Base-by-base conservation (phyloP, 768 basidiomycete species). In the Multifurca ochricompacta region DNA sequence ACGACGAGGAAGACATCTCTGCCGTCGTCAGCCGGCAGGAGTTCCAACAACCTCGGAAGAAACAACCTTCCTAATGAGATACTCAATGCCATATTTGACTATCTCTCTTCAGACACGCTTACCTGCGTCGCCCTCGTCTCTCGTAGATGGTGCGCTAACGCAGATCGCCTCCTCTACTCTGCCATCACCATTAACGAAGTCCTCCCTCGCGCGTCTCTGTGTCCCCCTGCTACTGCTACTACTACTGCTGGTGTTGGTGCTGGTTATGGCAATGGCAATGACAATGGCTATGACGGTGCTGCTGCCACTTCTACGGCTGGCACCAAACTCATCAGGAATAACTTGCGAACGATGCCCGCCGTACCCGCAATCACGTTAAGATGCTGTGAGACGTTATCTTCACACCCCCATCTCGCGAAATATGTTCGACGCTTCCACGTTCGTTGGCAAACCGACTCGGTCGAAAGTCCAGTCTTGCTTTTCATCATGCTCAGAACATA, bases 81-180 rank as follows among this genome's bases (percentile, higher is more conserved):
- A 19, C 74, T 82, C 54, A 63, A 64, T 40, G 67, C 72, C 51
- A 77, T 82, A 54, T 76, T 82, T 61, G 64, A 63, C 18, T 49
- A 63, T 49, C 66, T 71, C 45, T 49, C 62, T 6, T 62, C 59
- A 1, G 46, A 50, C 27, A 64, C 66, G 6, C 75, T 83, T 53
- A 67, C 71, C 35, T 59, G 65, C 48, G 60, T 77, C 53, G 61
- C 77, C 23, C 67, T 71, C 53, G 75, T 78, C 49, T 81, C 76
- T n/a, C 71, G 64, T 42, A 63, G 56, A 48, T 71, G 64, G 62
- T 65, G 56, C 51, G 76, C 71, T 31, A 75, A 82, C 34, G 80
- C 80, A 2, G 82, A 83, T 65, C 77, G 77, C 52, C 63, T 79
- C 19, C 76, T 85, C 32, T 83, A 84, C 64, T 66, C 80, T 10